These are phyloP conservation scores for Cymbopogon citratus DNA, from an alignment of 176 grass and related monocot genomes.

Conservation along the genomic window DNA sequence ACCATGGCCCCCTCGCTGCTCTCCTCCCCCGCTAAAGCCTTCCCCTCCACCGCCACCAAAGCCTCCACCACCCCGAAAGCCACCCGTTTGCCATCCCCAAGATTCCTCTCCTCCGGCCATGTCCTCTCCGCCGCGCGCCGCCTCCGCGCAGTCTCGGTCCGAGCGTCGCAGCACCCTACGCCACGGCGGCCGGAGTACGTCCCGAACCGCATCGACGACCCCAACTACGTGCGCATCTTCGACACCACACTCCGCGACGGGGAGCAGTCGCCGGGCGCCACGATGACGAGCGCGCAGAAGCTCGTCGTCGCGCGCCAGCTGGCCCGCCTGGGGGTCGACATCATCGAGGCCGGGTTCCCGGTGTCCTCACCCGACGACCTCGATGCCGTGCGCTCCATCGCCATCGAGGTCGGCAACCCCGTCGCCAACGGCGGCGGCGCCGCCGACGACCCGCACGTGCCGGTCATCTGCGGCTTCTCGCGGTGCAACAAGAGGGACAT, in stretches of 20 bases:
- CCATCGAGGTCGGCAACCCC: constrained; percentile 75
- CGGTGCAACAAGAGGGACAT: constrained; percentile 72
- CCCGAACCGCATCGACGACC: constrained; percentile 60
- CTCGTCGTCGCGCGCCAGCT: constrained; percentile 76
- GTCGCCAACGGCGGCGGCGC: constrained; percentile 22
- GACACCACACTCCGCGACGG: constrained; percentile 93
- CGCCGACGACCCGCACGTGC: constrained; percentile 34
- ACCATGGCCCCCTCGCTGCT: constrained; percentile 6
- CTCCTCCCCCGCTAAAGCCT: no score
- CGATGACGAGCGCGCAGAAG: constrained; percentile 88
- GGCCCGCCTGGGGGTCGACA: constrained; percentile 76
- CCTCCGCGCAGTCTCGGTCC: neutral
- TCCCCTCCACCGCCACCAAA: no score
- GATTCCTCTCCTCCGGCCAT: neutral
- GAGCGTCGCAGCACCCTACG: neutral
- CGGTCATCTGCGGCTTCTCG: constrained; percentile 79
- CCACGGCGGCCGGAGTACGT: constrained; percentile 38
- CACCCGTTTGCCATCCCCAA: neutral
- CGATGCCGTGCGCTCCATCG: constrained; percentile 84
- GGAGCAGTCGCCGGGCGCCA: constrained; percentile 86
- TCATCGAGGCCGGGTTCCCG: constrained; percentile 92
- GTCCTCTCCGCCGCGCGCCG: neutral
- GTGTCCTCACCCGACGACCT: constrained; percentile 89
- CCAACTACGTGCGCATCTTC: constrained; percentile 82
- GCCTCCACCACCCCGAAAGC: no score